phyloP scores from a whole-genome alignment of 345 rosid species.

The Microthlaspi erraticum region DNA sequence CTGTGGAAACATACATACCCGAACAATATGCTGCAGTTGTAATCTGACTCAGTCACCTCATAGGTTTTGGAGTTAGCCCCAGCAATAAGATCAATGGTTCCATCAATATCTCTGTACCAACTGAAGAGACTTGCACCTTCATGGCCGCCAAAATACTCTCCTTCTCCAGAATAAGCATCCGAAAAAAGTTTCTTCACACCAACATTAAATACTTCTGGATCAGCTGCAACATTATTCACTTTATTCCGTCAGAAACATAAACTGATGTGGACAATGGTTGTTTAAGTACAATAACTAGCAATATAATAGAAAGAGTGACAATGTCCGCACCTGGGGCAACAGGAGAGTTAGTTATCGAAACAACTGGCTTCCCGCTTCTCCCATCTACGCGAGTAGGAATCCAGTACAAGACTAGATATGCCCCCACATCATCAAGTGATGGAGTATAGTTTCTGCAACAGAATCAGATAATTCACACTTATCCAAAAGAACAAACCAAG shows the following conservation, averaged over 20 bases:
- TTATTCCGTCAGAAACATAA: slow-evolving; percentile 37
- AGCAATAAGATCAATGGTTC: slow-evolving; percentile 66
- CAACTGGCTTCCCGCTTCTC: slow-evolving; percentile 80
- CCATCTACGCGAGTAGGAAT: slow-evolving; percentile 86
- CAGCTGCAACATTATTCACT: slow-evolving; percentile 61
- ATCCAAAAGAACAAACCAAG: slow-evolving; percentile 18
- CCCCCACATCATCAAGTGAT: slow-evolving; percentile 85
- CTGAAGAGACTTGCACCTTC: slow-evolving; percentile 89
- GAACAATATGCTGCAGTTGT: slow-evolving; percentile 75
- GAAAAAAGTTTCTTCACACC: slow-evolving; percentile 63
- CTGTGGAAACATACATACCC: slow-evolving; percentile 66
- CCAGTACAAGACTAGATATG: slow-evolving; percentile 81
- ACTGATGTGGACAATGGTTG: slow-evolving; percentile 13
- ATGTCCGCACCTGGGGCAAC: slow-evolving; percentile 73
- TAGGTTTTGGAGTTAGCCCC: slow-evolving; percentile 77
- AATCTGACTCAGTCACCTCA: slow-evolving; percentile 82
- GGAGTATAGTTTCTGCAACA: slow-evolving; percentile 76
- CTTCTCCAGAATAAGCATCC: slow-evolving; percentile 80
- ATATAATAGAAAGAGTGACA: slow-evolving; percentile 4
- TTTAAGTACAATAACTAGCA: not conserved
- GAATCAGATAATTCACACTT: slow-evolving; percentile 17
- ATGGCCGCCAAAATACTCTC: slow-evolving; percentile 91
- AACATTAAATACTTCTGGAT: slow-evolving; percentile 73
- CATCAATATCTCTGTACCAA: slow-evolving; percentile 92
- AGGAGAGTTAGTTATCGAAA: slow-evolving; percentile 69